Conservation (phyloP, 2,329 filamentous ascomycete genomes). For the Dactylellina drechsleri region DNA sequence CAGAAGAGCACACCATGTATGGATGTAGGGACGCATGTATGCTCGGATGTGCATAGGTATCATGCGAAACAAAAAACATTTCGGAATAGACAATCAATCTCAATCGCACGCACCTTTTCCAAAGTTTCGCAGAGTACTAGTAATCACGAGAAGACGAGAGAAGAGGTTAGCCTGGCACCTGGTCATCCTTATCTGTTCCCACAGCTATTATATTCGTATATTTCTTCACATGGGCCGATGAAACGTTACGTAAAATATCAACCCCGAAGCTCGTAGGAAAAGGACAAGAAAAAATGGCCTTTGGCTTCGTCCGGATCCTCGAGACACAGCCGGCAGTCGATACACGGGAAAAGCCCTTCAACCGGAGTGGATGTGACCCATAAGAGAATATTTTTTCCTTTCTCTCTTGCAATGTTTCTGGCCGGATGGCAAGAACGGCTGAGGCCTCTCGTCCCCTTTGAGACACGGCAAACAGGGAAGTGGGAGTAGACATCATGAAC, state of each 20-base stretch:
- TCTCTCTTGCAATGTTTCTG: slow-evolving; percentile 11
- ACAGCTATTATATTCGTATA: neutral
- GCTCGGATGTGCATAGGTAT: too few species aligned
- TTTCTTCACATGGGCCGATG: slow-evolving; percentile 17
- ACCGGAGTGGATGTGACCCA: slow-evolving; percentile 11
- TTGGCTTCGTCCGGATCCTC: neutral
- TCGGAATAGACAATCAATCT: neutral
- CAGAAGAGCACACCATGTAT: slow-evolving; percentile 8
- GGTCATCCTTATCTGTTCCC: neutral
- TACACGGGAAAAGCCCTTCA: slow-evolving; percentile 29
- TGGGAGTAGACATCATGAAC: slow-evolving; percentile 28
- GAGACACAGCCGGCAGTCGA: slow-evolving; percentile 9
- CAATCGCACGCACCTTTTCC: slow-evolving; percentile 44
- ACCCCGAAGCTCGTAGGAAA: slow-evolving; percentile 11
- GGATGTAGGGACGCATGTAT: slow-evolving; percentile 2
- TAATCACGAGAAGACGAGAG: slow-evolving; percentile 15
- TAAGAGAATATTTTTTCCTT: slow-evolving; percentile 10
- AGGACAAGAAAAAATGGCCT: too few species aligned
- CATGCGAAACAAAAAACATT: neutral
- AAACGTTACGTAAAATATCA: slow-evolving; percentile 40
- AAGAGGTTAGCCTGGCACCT: slow-evolving; percentile 29
- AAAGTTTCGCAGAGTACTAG: slow-evolving; percentile 52
- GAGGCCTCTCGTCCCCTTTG: slow-evolving; percentile 47
- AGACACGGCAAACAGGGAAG: slow-evolving; percentile 53
- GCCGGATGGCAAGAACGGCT: slow-evolving; percentile 53